A percentile compares a stretch with the other conserved stretches of the same genome.
phyloP scores from a whole-genome alignment of 1,284 basidiomycete genomes.

The Melanopsichium pennsylvanicum region DNA sequence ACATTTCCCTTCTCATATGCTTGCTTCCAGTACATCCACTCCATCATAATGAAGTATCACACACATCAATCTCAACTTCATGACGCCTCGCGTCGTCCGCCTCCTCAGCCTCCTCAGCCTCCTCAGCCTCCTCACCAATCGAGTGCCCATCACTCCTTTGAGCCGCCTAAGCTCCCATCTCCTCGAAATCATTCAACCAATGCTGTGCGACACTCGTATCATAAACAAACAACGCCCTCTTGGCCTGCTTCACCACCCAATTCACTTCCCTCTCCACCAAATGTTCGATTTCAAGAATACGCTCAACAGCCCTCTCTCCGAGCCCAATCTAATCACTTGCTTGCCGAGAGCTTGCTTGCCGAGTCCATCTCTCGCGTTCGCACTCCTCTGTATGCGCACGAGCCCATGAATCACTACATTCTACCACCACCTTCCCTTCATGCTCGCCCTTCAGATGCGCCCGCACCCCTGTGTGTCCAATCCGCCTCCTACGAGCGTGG shows the following conservation, averaged over 20 bases:
- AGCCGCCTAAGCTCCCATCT: slow-evolving; percentile 16
- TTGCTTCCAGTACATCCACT: no score
- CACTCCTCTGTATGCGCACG: background rate
- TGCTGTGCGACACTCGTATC: background rate
- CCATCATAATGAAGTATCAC: no score
- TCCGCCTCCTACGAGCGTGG: background rate
- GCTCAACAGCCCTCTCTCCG: slow-evolving; percentile 2
- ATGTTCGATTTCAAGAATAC: background rate
- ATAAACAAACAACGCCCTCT: background rate
- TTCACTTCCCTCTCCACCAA: background rate
- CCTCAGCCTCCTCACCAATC: background rate
- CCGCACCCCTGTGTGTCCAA: background rate
- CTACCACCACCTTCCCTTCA: slow-evolving; percentile 1
- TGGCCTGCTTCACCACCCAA: background rate
- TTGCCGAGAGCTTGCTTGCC: background rate
- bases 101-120: background rate
- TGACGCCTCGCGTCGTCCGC: background rate
- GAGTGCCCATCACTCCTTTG: slow-evolving; percentile 5
- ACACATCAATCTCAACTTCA: no score
- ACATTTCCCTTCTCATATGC: no score
- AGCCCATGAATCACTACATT: slow-evolving; percentile 1
- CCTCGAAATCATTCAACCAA: slow-evolving; percentile 6
- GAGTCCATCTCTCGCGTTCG: background rate
- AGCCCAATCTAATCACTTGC: background rate
- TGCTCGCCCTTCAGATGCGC: slow-evolving; percentile 1